These are phyloP conservation scores for Aspergillus neotritici DNA, from an alignment of 2,329 filamentous ascomycete species.

Conservation along the genomic window DNA sequence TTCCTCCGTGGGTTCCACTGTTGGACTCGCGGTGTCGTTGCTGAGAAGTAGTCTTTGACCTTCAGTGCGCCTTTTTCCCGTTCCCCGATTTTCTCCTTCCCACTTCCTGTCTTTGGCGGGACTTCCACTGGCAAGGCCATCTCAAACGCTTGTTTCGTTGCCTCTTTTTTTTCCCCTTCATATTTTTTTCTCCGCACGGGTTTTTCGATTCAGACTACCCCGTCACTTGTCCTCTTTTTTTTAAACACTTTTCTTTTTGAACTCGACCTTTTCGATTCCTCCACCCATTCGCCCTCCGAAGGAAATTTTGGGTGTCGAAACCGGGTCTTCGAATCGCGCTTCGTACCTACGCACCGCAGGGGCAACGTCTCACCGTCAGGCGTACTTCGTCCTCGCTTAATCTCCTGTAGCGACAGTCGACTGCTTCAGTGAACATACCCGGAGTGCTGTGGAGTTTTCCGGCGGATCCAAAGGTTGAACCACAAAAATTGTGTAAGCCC, in stretches of 20 bases:
- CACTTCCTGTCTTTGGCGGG: constrained; percentile 16
- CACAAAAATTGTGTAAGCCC: constrained; percentile 8
- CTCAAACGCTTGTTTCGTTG: constrained; percentile 17
- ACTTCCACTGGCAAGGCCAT: constrained; percentile 15
- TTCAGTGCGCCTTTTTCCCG: constrained; percentile 17
- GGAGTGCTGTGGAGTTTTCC: constrained; percentile 9
- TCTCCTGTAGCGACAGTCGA: constrained; percentile 3
- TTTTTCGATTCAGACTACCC: constrained; percentile 15
- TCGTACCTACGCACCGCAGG: constrained; percentile 17
- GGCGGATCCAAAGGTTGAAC: constrained; percentile 13
- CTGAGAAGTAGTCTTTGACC: constrained; percentile 18
- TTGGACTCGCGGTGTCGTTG: constrained; percentile 18
- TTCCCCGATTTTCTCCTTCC: constrained; percentile 15
- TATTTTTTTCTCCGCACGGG: constrained; percentile 15
- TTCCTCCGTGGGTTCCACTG: constrained; percentile 12
- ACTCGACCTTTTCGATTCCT: constrained; percentile 1
- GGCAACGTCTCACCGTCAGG: constrained; percentile 10
- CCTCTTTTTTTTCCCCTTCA: constrained; percentile 6
- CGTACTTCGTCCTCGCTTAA: constrained; percentile 7
- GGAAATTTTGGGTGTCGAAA: constrained; percentile 6
- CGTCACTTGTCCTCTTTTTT: constrained; percentile 10
- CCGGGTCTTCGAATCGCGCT: constrained; percentile 22
- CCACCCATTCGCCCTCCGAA: constrained; percentile 9
- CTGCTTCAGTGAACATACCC: constrained; percentile 4
- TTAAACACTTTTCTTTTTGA: constrained; percentile 3